Evolutionary conservation across 2,329 filamentous ascomycete species (phyloP), one percentile per base, ranked within the genome.

Genomic region (Arachnopeziza araneosa): DNA sequence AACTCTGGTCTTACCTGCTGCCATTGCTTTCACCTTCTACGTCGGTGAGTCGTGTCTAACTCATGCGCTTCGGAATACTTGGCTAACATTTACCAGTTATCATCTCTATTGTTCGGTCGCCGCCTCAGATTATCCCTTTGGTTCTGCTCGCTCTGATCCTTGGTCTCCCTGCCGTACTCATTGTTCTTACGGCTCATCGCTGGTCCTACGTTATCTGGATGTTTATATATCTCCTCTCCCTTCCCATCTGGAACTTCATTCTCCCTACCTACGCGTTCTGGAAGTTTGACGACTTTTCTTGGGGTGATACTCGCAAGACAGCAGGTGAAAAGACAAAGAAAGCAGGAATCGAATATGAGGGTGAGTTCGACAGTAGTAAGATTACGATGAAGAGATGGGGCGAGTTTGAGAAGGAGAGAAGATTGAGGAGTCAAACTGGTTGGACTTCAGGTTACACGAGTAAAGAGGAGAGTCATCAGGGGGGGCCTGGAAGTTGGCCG

Each of bases 211-310:
- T 99, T 50, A 76, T 89, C 51, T 99, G 95, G 95, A 98, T 99
- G 95, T 73, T 95, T 51, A 95, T 98, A 75, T 99, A 99, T 75
- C 84, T 99, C 21, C 57, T 93, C 52, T 96, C 95, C 0, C 85
- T 99, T 1, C 96, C 96, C 0, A 83, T 99, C 60, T 99, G 95
- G 95, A 99, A 99, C 76, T 96, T 99, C 74, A 82, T 99, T 48
- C 85, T 99, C 9, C 95, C 95, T 0, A 85, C 85, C 8, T 99
- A 99, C 73, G 89, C 95, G 2, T 99, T 93, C 80, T 99, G 95
- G 95, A 98, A 99, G 78, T 99, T 99, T 74, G 95, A 99, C 74
- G 95, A 99, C 79, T 99, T 99, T 80, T 96, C 90, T 60, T 99
- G 95, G 95, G 95, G 95, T 71, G 96, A 99, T 65, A 99, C 95